phyloP scores from a whole-genome alignment of 2,329 filamentous ascomycete genomes.

The Alternaria ventricosa region DNA sequence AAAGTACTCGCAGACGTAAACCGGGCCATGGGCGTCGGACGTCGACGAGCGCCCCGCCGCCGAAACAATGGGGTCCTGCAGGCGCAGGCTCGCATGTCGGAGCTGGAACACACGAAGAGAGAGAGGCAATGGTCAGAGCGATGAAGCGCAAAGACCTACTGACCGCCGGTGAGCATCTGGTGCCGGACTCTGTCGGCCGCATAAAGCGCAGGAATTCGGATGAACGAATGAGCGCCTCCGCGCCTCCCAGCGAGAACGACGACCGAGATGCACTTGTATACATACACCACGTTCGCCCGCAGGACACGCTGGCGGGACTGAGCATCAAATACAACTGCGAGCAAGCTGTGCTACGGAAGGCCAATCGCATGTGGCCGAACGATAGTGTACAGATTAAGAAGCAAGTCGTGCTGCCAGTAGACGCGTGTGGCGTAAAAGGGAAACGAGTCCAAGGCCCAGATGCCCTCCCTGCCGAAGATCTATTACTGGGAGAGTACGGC shows the following conservation, averaged over 20 bases:
- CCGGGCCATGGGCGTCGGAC: conserved; percentile 37
- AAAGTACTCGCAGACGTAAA: conserved; percentile 35
- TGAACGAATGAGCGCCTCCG: conserved; percentile 59
- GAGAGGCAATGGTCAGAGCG: conserved; percentile 55
- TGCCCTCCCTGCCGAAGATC: conserved; percentile 48
- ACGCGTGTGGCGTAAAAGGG: conserved; percentile 85
- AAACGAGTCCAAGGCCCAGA: conserved; percentile 56
- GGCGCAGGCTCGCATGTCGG: conserved; percentile 50
- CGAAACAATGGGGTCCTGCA: conserved; percentile 57
- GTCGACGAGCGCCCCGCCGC: conserved; percentile 47
- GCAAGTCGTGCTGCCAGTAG: conserved; percentile 82
- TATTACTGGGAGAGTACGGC: conserved; percentile 40
- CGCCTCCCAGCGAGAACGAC: conserved; percentile 63
- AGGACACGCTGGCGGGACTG: conserved; percentile 89
- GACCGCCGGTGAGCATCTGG: conserved; percentile 49
- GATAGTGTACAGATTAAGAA: conserved; percentile 87
- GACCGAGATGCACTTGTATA: conserved; percentile 83
- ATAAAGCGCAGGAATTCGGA: conserved; percentile 74
- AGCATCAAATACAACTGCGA: conserved; percentile 89
- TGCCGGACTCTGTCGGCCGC: conserved; percentile 54
- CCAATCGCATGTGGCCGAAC: conserved; percentile 93
- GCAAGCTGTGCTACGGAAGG: conserved; percentile 80
- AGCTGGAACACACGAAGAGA: conserved; percentile 54
- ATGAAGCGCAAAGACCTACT: conserved; percentile 59
- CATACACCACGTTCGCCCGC: conserved; percentile 80